Evolutionary conservation across 495 filamentous ascomycete species (phyloP), one percentile per base, ranked within the genome.

Genomic region (Eremomyces bilateralis): DNA sequence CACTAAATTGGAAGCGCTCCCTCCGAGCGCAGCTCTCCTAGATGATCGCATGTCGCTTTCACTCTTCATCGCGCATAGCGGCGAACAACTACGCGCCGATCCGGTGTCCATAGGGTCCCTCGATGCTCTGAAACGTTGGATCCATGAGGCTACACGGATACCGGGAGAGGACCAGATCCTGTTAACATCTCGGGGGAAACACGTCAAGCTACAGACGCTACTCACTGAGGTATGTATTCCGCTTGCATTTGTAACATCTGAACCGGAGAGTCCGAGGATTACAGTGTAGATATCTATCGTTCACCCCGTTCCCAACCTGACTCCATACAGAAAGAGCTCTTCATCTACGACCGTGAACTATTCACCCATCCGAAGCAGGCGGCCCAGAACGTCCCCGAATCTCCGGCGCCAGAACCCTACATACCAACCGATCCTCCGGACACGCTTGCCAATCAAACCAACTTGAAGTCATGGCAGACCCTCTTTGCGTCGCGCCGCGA

Each of bases 51-150:
- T 83, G 69, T 73, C 74, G 57, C 60, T 80, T 51, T 67, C 80
- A 54, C 70, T 93, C 54, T 77, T 76, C 55, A 69, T 88, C 40
- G 83, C 80, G 61, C 82, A 88, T 61, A 76, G 76, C 46, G 83
- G 83, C 61, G 71, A 81, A 61, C 73, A 74, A 59, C 64, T 83
- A 50, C 61, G 66, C 45, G 62, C 76, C 41, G 78, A 90, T 54
- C 65, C 67, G 17, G 62, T 66, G 33, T 65, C 67, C 25, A 47
- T 50, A 38, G 42, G 59, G 49, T 76, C 76, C 15, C 68, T 83
- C 40, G 81, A 85, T 39, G 62, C 66, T 15, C 53, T 81, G 16
- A 63, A 64, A 54, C 53, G 58, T 66, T 78, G 76, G 64, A 71
- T 88, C 29, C 58, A 67, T 19, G 60, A 63, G 29, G 64, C 72